Base-by-base conservation (phyloP, 2,329 filamentous ascomycete species). In the Colletotrichum siamense region DNA sequence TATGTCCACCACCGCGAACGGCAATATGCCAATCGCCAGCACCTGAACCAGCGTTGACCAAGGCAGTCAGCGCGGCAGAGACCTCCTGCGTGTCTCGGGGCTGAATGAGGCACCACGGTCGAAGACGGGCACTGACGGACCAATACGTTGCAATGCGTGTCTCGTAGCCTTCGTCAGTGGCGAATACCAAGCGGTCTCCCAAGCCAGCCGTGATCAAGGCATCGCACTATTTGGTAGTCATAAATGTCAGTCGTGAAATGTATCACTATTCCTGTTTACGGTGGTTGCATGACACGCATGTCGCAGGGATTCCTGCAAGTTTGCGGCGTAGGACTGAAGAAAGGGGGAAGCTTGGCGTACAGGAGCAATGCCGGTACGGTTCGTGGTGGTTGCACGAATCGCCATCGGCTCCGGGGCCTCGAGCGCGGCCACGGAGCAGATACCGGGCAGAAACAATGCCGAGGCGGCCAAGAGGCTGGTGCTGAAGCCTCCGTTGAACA, bases 1-100 rank as follows among this genome's bases (percentile, higher is more conserved):
- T 84, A 80, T 91, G 89, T 1, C 89, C 89, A 32, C 89, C 89
- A 75, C 88, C 87, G 52, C 87, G 86, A n/a, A 88, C 83, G 3
- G 89, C 88, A 71, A 91, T 88, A 39, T 81, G 79, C 80, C 82
- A 84, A 63, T 83, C 77, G 1, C 79, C 79, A 1, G 79, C 78
- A 18, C 79, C 79, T 13, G 77, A 73, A 8, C 79, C 77, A 26
- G 73, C 71, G 13, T 39, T 34, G 6, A 24, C 13, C 28, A 80
- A 72, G 16, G 77, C 15, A 9, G 39, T 73, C 18, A 81, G 39
- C 4, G 78, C 73, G 3, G 69, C 49, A 10, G 81, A 79, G 7
- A 82, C 80, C 68, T 83, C 82, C 6, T 63, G 34, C 2, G 79
- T 74, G 24, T 73, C 77, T 9, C 63, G 66, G 4, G 82, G 80